Conservation (phyloP, 2,329 filamentous ascomycete genomes). For the Alternaria longipes region DNA sequence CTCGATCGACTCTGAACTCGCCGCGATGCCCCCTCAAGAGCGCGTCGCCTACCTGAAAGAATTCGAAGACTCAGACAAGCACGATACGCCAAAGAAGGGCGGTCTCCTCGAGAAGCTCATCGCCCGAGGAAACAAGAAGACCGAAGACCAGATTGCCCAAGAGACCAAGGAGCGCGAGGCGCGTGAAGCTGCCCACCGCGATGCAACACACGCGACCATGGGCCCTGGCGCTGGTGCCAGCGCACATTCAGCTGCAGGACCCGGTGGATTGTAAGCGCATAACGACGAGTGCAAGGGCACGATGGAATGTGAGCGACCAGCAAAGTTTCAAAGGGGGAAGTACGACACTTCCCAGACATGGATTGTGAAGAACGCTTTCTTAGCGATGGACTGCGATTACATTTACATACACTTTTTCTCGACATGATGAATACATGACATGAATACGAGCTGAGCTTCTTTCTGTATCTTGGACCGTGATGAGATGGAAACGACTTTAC, state of each 20-base stretch:
- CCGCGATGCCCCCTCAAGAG: slow-evolving; percentile 44
- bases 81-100: slow-evolving; percentile 44
- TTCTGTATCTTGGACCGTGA: background rate
- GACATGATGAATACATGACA: slow-evolving; percentile 12
- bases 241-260: slow-evolving; percentile 27
- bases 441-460: slow-evolving; percentile 1
- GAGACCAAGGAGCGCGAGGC: slow-evolving; percentile 38
- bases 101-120: slow-evolving; percentile 46
- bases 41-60: slow-evolving; percentile 48
- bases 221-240: slow-evolving; percentile 28
- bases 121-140: slow-evolving; percentile 47
- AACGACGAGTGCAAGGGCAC: background rate
- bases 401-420: slow-evolving; percentile 9
- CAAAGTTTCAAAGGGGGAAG: background rate
- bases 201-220: slow-evolving; percentile 23
- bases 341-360: background rate
- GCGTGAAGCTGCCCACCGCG: slow-evolving; percentile 16
- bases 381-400: slow-evolving; percentile 12
- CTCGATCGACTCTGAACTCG: slow-evolving; percentile 46
- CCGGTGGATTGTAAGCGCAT: slow-evolving; percentile 19
- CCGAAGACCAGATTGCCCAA: slow-evolving; percentile 43
- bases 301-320: background rate
- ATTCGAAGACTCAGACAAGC: slow-evolving; percentile 48
- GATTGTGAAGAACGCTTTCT: slow-evolving; percentile 9
- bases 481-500: background rate